phyloP scores from a whole-genome alignment of 225 moss, liverwort and hornwort species.

The Straminergon stramineum region DNA sequence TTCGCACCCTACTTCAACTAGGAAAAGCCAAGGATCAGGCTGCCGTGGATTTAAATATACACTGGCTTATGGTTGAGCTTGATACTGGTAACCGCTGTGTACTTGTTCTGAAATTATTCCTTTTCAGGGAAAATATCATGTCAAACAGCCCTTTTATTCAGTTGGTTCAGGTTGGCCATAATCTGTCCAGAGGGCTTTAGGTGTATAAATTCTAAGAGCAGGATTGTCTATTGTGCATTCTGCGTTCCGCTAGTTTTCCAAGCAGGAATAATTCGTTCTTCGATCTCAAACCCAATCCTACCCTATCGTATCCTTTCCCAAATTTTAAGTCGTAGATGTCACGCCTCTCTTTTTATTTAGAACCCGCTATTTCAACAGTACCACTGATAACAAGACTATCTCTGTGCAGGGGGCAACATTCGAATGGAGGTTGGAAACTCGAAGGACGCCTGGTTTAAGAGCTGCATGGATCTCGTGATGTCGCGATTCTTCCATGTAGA shows the following conservation, averaged over 20 bases:
- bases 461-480: slow-evolving; percentile 73
- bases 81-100: slow-evolving; percentile 56
- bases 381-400: background rate
- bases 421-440: slow-evolving; percentile 82
- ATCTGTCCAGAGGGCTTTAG: background rate
- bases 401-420: slow-evolving; percentile 71
- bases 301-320: background rate
- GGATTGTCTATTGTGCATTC: background rate
- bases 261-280: background rate
- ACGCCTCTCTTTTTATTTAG: background rate
- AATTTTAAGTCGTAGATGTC: background rate
- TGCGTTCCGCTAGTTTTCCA: background rate
- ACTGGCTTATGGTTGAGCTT: slow-evolving; percentile 99
- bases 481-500: slow-evolving; percentile 75
- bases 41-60: slow-evolving; percentile 78
- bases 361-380: background rate
- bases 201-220: background rate
- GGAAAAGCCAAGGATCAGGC: slow-evolving; percentile 75
- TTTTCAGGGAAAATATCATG: background rate
- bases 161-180: background rate
- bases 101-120: background rate
- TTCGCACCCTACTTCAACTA: slow-evolving; percentile 51
- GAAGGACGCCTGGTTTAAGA: slow-evolving; percentile 84
- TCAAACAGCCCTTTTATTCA: background rate
- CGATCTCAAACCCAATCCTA: background rate